Conservation (phyloP, 768 basidiomycete genomes). For the Mycena haematopus region DNA sequence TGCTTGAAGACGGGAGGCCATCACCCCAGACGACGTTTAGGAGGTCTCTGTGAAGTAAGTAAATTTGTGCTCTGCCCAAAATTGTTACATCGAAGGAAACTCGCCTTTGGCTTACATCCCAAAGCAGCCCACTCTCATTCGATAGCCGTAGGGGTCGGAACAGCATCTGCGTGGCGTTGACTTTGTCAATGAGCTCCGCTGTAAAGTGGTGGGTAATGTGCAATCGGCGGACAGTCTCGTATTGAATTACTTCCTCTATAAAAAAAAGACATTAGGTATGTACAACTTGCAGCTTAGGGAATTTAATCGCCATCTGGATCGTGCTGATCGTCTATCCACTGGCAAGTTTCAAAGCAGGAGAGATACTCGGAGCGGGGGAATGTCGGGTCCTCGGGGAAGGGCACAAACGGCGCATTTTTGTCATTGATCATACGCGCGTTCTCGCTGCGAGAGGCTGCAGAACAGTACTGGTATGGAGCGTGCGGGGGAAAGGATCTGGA, state of each 20-base stretch:
- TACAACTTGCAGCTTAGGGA: not conserved
- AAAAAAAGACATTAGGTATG: not conserved
- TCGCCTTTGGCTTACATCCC: slow-evolving; percentile 36
- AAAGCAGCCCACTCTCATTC: slow-evolving; percentile 47
- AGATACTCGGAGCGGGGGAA: slow-evolving; percentile 44
- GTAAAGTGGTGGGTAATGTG: slow-evolving; percentile 37
- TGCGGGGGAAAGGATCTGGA: not conserved
- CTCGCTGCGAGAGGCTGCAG: slow-evolving; percentile 45
- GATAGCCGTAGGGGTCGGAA: slow-evolving; percentile 33
- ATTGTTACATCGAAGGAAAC: not conserved
- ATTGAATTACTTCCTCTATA: slow-evolving; percentile 55
- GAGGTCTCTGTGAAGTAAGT: slow-evolving; percentile 3
- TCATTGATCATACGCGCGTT: slow-evolving; percentile 23
- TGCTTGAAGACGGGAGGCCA: not conserved
- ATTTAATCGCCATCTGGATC: slow-evolving; percentile 58
- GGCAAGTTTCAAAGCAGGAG: slow-evolving; percentile 34
- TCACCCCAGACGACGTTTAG: slow-evolving; percentile 11
- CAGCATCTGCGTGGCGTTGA: too few relatives aligned
- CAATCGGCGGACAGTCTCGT: slow-evolving; percentile 52
- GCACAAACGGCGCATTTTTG: slow-evolving; percentile 40
- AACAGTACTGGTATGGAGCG: slow-evolving; percentile 42
- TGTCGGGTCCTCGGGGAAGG: slow-evolving; percentile 52
- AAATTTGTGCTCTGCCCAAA: not conserved
- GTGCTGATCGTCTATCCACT: slow-evolving; percentile 43
- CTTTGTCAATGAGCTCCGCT: slow-evolving; percentile 43